Evolutionary conservation across 169 alveolate species (phyloP).

Genomic region (Babesia caballi): DNA sequence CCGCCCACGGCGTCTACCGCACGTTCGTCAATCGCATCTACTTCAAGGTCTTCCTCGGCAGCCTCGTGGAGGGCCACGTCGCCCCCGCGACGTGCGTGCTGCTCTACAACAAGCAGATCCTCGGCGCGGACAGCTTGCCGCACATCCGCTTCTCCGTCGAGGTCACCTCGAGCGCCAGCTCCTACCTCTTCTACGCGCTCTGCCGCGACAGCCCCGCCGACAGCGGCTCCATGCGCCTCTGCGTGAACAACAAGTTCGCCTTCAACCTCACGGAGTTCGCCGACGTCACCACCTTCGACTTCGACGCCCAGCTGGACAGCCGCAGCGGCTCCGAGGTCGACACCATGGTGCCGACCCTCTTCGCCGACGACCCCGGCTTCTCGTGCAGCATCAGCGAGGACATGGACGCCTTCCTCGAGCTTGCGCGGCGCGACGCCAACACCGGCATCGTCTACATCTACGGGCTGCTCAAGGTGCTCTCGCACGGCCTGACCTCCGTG

Average conservation of each 20-base stretch:
- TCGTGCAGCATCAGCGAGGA: slow-evolving; percentile 16
- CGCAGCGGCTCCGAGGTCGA: background rate
- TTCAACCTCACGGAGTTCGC: slow-evolving; percentile 20
- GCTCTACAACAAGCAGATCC: slow-evolving; percentile 28
- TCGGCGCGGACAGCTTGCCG: background rate
- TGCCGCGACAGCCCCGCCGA: background rate
- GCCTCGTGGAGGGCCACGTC: slow-evolving; percentile 32
- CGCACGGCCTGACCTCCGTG: slow-evolving; percentile 21
- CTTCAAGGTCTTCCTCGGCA: slow-evolving; percentile 40
- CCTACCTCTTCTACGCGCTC: slow-evolving; percentile 7
- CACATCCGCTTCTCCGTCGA: slow-evolving; percentile 18
- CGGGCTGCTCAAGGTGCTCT: slow-evolving; percentile 10
- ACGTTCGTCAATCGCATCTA: slow-evolving; percentile 28
- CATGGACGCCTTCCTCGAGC: slow-evolving; percentile 18
- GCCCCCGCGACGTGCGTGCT: slow-evolving; percentile 55
- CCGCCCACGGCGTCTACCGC: slow-evolving; percentile 1
- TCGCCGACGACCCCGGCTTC: slow-evolving; percentile 4
- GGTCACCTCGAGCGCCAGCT: slow-evolving; percentile 27
- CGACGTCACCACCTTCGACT: background rate
- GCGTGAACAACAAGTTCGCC: slow-evolving; percentile 20
- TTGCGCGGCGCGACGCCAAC: slow-evolving; percentile 3
- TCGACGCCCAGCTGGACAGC: background rate
- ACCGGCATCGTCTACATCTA: slow-evolving; percentile 12
- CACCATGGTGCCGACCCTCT: slow-evolving; percentile 17
- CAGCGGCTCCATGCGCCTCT: slow-evolving; percentile 14